phyloP scores from a whole-genome alignment of 2,329 filamentous ascomycete species.

The Cyclaneusma minus region DNA sequence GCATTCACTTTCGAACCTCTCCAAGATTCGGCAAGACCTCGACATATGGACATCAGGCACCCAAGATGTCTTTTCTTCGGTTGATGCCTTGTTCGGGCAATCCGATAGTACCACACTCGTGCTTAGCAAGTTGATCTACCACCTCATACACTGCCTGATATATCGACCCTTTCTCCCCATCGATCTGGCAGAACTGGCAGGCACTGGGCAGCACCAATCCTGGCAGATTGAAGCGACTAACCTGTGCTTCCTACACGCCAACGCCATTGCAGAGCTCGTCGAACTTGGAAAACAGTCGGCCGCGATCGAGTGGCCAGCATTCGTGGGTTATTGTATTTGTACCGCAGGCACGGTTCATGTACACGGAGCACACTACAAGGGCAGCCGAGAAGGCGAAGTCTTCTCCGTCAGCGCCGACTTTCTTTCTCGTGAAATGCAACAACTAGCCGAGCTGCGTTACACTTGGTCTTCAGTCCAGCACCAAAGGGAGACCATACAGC shows the following conservation, averaged over 20 bases:
- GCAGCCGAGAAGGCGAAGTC: slow-evolving; percentile 17
- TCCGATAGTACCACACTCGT: slow-evolving; percentile 65
- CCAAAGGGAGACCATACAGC: slow-evolving; percentile 64
- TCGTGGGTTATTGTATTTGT: slow-evolving; percentile 75
- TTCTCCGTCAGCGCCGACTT: slow-evolving; percentile 56
- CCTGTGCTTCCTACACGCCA: slow-evolving; percentile 73
- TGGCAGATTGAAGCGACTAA: slow-evolving; percentile 91
- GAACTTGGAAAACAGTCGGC: slow-evolving; percentile 62
- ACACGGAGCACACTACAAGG: slow-evolving; percentile 65
- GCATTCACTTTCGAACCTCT: slow-evolving; percentile 73
- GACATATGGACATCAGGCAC: slow-evolving; percentile 76
- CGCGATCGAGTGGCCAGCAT: slow-evolving; percentile 70
- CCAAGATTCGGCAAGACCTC: slow-evolving; percentile 71
- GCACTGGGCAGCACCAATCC: slow-evolving; percentile 70
- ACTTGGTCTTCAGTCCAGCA: slow-evolving; percentile 68
- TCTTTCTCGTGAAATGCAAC: slow-evolving; percentile 63
- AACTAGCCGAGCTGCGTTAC: slow-evolving; percentile 58
- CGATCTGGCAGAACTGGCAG: slow-evolving; percentile 65
- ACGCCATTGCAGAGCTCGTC: slow-evolving; percentile 71
- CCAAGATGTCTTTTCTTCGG: slow-evolving; percentile 61
- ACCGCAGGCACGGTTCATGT: slow-evolving; percentile 81
- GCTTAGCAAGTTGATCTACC: slow-evolving; percentile 74
- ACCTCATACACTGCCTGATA: slow-evolving; percentile 72
- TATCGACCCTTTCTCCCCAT: slow-evolving; percentile 80
- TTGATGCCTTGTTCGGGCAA: slow-evolving; percentile 62